Evolutionary conservation across 1,284 basidiomycete species (phyloP).

Genomic region (Melampsora occidentalis): DNA sequence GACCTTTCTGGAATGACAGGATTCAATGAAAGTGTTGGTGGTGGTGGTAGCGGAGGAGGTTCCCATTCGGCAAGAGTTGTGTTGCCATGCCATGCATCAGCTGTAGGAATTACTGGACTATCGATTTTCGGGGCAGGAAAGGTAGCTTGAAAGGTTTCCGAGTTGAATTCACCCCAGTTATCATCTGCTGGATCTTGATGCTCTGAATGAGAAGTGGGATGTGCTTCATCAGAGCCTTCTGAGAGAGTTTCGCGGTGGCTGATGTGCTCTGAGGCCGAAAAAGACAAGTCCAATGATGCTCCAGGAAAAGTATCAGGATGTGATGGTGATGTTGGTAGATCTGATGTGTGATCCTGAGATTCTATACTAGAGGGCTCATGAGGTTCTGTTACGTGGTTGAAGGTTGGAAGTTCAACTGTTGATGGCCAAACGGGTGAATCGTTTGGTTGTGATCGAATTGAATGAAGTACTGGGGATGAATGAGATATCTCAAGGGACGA

Average conservation of each 20-base stretch:
- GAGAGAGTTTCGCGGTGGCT: background rate
- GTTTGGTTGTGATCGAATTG: constrained; percentile 4
- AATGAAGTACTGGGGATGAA: background rate
- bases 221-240: background rate
- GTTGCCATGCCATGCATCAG: constrained; percentile 31
- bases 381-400: constrained; percentile 6
- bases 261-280: constrained; percentile 12
- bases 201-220: background rate
- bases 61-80: constrained; percentile 31
- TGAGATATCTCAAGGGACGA: background rate
- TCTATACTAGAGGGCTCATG: too few species aligned
- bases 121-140: constrained; percentile 16
- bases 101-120: background rate
- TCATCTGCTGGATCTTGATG: constrained; percentile 9
- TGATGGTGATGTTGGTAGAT: background rate
- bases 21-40: constrained; percentile 5
- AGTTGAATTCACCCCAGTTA: constrained; percentile 21
- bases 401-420: background rate
- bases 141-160: constrained; percentile 4
- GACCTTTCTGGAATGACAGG: background rate
- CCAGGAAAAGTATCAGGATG: background rate
- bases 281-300: background rate
- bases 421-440: constrained; percentile 17
- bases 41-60: constrained; percentile 2
- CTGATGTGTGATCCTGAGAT: background rate